These are phyloP conservation scores for Trichosporon coremiiforme DNA, from an alignment of 1,284 basidiomycete species.

Conservation along the genomic window DNA sequence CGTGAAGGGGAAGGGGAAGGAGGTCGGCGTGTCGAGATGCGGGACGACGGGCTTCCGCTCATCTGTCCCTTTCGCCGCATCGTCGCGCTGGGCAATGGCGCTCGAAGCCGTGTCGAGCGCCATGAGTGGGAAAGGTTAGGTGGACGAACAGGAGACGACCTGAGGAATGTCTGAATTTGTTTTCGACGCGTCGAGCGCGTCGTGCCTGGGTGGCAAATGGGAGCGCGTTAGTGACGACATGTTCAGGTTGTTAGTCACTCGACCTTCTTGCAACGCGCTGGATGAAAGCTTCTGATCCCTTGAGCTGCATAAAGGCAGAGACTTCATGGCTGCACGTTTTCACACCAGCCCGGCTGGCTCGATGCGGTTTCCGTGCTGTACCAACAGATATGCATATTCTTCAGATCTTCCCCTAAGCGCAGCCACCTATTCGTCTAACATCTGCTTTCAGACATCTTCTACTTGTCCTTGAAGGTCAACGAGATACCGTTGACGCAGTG, in stretches of 20 bases:
- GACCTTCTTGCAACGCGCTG: too few relatives aligned
- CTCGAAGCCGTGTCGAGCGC: constrained; percentile 11
- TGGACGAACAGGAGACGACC: neutral
- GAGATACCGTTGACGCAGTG: constrained; percentile 92
- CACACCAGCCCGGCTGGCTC: too few relatives aligned
- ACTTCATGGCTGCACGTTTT: too few relatives aligned
- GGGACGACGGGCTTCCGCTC: constrained; percentile 14
- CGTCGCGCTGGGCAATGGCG: neutral
- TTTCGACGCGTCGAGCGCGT: constrained; percentile 24
- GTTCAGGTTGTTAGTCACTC: too few relatives aligned
- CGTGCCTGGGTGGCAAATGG: constrained; percentile 18
- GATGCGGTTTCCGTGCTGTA: too few relatives aligned
- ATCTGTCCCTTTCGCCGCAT: neutral
- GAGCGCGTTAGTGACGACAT: neutral
- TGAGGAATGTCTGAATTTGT: constrained; percentile 16
- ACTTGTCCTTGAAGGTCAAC: constrained; percentile 68
- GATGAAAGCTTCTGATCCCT: too few relatives aligned
- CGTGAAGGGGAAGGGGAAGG: constrained; percentile 77
- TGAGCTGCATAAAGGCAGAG: too few relatives aligned
- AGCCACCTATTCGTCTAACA: too few relatives aligned
- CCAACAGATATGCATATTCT: neutral
- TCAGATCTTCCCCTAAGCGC: too few relatives aligned
- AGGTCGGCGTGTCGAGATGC: constrained; percentile 62
- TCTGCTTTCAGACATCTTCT: too few relatives aligned
- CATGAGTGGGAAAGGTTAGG: neutral